phyloP scores from a whole-genome alignment of 1,284 basidiomycete species.

The Tilletia caries region DNA sequence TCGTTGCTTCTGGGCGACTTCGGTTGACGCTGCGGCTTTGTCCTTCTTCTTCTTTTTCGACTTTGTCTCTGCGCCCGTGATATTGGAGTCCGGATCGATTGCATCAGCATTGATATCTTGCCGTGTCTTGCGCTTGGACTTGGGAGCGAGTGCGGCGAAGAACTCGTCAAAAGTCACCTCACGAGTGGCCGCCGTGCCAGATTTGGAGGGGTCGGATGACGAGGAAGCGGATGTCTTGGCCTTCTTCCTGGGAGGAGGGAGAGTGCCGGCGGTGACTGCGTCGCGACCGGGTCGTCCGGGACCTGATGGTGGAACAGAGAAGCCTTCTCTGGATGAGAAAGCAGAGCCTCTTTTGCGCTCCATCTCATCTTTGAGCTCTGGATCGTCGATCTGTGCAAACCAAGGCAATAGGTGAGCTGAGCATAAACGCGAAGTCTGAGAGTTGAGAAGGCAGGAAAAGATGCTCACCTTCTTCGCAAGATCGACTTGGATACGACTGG shows the following conservation, averaged over 20 bases:
- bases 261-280: neutral
- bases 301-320: no score
- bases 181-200: slow-evolving; percentile 24
- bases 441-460: neutral
- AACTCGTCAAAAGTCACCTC: slow-evolving; percentile 51
- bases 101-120: slow-evolving; percentile 17
- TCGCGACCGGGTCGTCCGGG: neutral
- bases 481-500: slow-evolving; percentile 69
- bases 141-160: slow-evolving; percentile 48
- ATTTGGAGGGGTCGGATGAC: neutral
- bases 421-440: neutral
- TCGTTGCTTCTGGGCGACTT: slow-evolving; percentile 16
- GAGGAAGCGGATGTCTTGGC: neutral
- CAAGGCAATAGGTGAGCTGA: neutral
- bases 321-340: neutral
- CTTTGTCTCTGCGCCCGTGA: slow-evolving; percentile 26
- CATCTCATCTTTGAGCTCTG: slow-evolving; percentile 19
- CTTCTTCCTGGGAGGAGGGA: slow-evolving; percentile 10
- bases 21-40: neutral
- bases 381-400: neutral
- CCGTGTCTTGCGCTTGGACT: slow-evolving; percentile 46
- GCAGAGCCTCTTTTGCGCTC: slow-evolving; percentile 18
- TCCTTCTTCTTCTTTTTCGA: slow-evolving; percentile 20
- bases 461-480: slow-evolving; percentile 62
- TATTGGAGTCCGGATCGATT: neutral